Evolutionary conservation across 2,329 filamentous ascomycete genomes (phyloP).

Genomic region (Fusarium sp.): DNA sequence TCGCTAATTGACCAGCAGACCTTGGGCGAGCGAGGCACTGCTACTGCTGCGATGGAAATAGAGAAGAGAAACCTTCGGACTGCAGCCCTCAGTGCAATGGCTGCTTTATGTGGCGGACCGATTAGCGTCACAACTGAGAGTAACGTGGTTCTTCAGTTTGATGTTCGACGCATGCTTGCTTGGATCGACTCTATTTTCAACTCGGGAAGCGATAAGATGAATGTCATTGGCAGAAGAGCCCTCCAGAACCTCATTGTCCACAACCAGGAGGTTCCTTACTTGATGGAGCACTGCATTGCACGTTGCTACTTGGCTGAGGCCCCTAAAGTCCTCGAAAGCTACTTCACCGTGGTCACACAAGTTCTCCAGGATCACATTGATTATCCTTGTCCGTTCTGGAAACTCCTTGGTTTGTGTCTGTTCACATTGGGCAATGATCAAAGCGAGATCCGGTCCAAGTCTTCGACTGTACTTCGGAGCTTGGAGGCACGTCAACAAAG

Average conservation of each 20-base stretch:
- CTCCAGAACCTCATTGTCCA: slow-evolving; percentile 89
- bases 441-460: slow-evolving; percentile 88
- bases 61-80: slow-evolving; percentile 93
- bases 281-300: slow-evolving; percentile 89
- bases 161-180: slow-evolving; percentile 88
- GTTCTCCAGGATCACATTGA: slow-evolving; percentile 85
- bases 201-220: slow-evolving; percentile 89
- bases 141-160: slow-evolving; percentile 87
- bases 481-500: slow-evolving; percentile 81
- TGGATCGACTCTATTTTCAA: slow-evolving; percentile 98
- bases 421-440: slow-evolving; percentile 94
- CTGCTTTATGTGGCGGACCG: slow-evolving; percentile 85
- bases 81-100: slow-evolving; percentile 94
- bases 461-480: slow-evolving; percentile 79
- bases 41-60: slow-evolving; percentile 93
- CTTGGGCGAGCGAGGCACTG: slow-evolving; percentile 76
- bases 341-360: slow-evolving; percentile 91
- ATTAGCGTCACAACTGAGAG: slow-evolving; percentile 90
- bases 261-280: slow-evolving; percentile 85
- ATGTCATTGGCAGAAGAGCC: slow-evolving; percentile 86
- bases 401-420: slow-evolving; percentile 84
- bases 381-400: slow-evolving; percentile 89
- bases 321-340: slow-evolving; percentile 89
- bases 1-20: slow-evolving; percentile 84
- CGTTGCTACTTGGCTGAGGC: slow-evolving; percentile 87